Conservation (phyloP, 2,329 filamentous ascomycete species). For the Fusarium staphyleae region DNA sequence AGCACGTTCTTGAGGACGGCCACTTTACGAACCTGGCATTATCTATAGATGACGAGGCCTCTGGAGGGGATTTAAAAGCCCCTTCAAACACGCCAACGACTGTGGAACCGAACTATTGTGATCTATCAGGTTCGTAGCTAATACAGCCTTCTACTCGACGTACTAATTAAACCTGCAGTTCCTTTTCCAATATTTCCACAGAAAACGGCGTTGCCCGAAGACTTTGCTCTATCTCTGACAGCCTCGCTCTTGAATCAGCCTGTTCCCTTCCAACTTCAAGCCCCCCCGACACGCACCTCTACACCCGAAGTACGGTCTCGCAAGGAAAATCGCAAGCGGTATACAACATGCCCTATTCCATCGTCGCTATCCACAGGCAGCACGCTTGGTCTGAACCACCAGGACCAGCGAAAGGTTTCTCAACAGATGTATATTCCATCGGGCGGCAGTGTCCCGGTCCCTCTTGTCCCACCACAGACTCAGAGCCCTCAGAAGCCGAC, state of each 20-base stretch:
- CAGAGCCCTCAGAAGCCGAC: conserved; percentile 21
- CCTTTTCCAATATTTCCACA: conserved; percentile 33
- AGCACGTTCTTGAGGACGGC: conserved; percentile 9
- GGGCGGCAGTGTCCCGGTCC: conserved; percentile 26
- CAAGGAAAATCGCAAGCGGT: conserved; percentile 51
- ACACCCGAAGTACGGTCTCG: conserved; percentile 52
- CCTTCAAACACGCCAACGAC: conserved; percentile 54
- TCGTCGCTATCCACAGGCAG: conserved; percentile 28
- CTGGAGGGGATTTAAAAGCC: conserved; percentile 43
- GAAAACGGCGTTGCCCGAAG: conserved; percentile 36
- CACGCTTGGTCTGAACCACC: conserved; percentile 32
- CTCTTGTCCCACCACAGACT: conserved; percentile 18
- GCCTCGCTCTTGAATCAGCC: conserved; percentile 59
- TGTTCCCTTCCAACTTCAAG: conserved; percentile 47
- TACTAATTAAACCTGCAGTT: conserved; percentile 7
- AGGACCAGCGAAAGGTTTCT: conserved; percentile 51
- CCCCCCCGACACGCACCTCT: conserved; percentile 42
- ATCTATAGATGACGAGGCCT: conserved; percentile 44
- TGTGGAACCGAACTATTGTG: conserved; percentile 9
- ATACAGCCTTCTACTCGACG: not conserved
- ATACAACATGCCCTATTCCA: conserved; percentile 10
- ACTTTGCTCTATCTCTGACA: conserved; percentile 54
- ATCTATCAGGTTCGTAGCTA: conserved; percentile 29
- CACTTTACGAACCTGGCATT: conserved; percentile 33
- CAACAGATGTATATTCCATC: conserved; percentile 48